phyloP scores from a whole-genome alignment of 2,329 filamentous ascomycete species.

The Ascochyta rabiei region DNA sequence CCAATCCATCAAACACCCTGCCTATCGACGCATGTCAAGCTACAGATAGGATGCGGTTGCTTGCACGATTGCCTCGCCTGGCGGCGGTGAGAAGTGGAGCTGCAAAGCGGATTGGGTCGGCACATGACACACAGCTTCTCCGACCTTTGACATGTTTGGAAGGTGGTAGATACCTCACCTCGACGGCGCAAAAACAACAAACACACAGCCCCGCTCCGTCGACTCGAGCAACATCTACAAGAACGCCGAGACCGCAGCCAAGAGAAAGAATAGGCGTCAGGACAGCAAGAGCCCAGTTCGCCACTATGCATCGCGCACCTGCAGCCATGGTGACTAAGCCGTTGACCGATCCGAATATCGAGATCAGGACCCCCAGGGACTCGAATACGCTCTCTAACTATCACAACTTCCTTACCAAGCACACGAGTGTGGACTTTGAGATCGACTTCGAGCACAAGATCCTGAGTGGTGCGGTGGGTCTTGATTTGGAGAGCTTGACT shows the following conservation, averaged over 20 bases:
- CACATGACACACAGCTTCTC: constrained; percentile 10
- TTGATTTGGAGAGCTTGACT: constrained; percentile 78
- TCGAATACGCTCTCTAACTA: constrained; percentile 94
- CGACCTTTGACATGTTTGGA: constrained; percentile 17
- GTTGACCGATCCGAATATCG: constrained; percentile 44
- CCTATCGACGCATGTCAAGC: neutral
- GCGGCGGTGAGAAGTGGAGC: constrained; percentile 14
- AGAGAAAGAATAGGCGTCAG: neutral
- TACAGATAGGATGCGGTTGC: constrained; percentile 5
- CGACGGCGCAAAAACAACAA: constrained; percentile 9
- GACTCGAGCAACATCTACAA: constrained; percentile 2
- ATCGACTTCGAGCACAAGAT: constrained; percentile 83
- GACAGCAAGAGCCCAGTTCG: constrained; percentile 6
- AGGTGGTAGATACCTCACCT: constrained; percentile 16
- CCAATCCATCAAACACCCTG: neutral
- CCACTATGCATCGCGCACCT: constrained; percentile 30
- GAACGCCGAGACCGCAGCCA: constrained; percentile 14
- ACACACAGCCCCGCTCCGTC: constrained; percentile 4
- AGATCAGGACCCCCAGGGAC: constrained; percentile 65
- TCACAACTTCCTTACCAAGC: constrained; percentile 80
- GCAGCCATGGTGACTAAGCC: constrained; percentile 45
- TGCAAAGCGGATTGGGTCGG: constrained; percentile 15
- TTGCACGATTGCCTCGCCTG: constrained; percentile 10
- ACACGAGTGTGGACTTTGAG: constrained; percentile 80
- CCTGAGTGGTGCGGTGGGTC: constrained; percentile 75